These are phyloP conservation scores for Cardiospermum halicacabum DNA, from an alignment of 345 rosid genomes.

Conservation along the genomic window DNA sequence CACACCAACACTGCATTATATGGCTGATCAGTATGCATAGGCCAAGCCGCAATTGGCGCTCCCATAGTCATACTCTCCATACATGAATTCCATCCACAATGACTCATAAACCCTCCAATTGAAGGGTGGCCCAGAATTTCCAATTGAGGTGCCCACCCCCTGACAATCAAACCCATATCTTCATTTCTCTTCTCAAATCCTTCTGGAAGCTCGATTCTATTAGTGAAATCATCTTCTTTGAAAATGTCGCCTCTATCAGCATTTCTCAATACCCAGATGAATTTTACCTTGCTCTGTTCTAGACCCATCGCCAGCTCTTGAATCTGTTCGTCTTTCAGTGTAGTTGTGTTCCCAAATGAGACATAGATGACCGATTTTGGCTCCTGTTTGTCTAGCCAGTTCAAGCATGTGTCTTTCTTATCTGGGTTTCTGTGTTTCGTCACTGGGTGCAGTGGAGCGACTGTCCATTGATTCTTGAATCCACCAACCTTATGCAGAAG, in stretches of 20 bases:
- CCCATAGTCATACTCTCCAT: conserved; percentile 11
- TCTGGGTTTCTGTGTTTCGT: neutral
- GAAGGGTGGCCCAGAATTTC: conserved; percentile 4
- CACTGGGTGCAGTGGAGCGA: conserved; percentile 47
- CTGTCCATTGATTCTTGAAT: conserved; percentile 24
- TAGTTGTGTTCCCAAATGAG: conserved; percentile 25
- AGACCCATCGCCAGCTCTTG: conserved; percentile 18
- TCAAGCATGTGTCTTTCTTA: too few species aligned
- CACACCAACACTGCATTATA: conserved; percentile 4
- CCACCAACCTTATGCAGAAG: conserved; percentile 15
- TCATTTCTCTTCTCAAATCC: neutral
- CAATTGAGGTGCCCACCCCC: conserved; percentile 12
- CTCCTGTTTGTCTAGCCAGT: conserved; percentile 23
- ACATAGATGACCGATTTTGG: conserved; percentile 19
- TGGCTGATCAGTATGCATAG: conserved; percentile 12
- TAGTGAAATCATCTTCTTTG: neutral
- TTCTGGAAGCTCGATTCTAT: neutral
- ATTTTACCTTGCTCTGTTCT: neutral
- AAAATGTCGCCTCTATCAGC: conserved; percentile 2
- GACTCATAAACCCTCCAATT: conserved; percentile 13
- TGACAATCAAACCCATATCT: neutral
- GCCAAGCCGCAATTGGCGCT: conserved; percentile 15
- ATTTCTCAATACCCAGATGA: conserved; percentile 15
- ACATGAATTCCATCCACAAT: conserved; percentile 18
- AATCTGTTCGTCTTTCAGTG: conserved; percentile 22